phyloP scores from a whole-genome alignment of 2,329 filamentous ascomycete species.

The Aspergillus sp. region DNA sequence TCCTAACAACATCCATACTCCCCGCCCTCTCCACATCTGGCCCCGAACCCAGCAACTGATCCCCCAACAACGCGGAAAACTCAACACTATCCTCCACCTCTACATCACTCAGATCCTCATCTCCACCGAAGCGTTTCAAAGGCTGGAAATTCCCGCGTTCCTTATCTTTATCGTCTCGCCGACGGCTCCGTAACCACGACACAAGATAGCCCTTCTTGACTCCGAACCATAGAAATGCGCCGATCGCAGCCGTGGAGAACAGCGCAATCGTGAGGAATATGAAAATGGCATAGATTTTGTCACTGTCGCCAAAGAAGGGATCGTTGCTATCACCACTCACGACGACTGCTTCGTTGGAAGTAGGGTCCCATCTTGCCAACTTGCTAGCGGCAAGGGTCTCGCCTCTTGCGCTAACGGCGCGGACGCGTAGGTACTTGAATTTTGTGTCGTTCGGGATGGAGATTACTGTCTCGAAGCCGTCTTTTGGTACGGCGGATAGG shows the following conservation, averaged over 20 bases:
- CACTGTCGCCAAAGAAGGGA: not conserved
- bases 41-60: not conserved
- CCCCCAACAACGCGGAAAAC: constrained; percentile 16
- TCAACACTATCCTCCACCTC: constrained; percentile 14
- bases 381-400: constrained; percentile 20
- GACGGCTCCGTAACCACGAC: not conserved
- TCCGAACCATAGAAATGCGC: not conserved
- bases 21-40: not conserved
- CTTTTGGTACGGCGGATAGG: constrained; percentile 25
- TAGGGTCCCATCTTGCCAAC: constrained; percentile 24
- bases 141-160: constrained; percentile 11
- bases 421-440: constrained; percentile 22
- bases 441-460: constrained; percentile 19
- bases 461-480: constrained; percentile 32
- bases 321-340: constrained; percentile 4
- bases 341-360: constrained; percentile 16
- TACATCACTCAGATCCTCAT: constrained; percentile 16
- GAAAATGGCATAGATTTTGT: not conserved
- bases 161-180: not conserved
- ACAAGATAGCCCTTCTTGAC: not conserved
- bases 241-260: not conserved
- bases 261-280: constrained; percentile 6
- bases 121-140: constrained; percentile 6
- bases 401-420: constrained; percentile 26
- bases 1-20: not conserved